Evolutionary conservation across 202 grass and related monocot genomes (phyloP).

Genomic region (Digitaria exilis): DNA sequence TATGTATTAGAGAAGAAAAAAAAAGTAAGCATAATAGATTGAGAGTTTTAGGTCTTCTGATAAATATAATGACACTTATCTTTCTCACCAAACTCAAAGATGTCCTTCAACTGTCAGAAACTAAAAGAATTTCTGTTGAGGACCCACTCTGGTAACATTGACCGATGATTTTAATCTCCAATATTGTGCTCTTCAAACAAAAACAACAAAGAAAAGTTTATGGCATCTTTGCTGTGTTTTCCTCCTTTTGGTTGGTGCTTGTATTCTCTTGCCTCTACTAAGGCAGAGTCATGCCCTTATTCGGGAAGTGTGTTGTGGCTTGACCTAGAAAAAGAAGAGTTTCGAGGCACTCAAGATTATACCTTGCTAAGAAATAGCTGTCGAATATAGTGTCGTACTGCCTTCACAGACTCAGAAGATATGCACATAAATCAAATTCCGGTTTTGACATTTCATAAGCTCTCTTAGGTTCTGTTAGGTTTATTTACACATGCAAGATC

Average conservation of each 20-base stretch:
- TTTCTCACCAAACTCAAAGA: neutral
- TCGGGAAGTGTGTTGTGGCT: neutral
- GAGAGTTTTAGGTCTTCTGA: neutral
- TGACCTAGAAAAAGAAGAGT: neutral
- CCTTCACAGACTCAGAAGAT: conserved; percentile 4
- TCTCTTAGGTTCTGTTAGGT: neutral
- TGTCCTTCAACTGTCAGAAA: neutral
- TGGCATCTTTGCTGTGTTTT: neutral
- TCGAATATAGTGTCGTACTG: neutral
- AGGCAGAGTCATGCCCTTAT: neutral
- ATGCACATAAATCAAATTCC: conserved; percentile 20
- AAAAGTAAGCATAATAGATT: neutral
- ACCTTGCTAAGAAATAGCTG: conserved; percentile 11
- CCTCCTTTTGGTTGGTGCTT: neutral
- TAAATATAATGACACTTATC: neutral
- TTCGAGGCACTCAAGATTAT: neutral
- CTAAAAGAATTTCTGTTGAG: neutral
- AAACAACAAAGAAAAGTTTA: neutral
- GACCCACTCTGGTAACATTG: neutral
- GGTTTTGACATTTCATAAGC: neutral
- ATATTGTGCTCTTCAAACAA: conserved; percentile 6
- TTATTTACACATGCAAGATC: neutral
- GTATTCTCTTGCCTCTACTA: neutral
- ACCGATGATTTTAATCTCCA: neutral
- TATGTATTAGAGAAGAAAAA: no score